Evolutionary conservation across 805 yeast species (phyloP), one percentile per base, ranked within the genome.

Genomic region (Jamesozyma rosinii): DNA sequence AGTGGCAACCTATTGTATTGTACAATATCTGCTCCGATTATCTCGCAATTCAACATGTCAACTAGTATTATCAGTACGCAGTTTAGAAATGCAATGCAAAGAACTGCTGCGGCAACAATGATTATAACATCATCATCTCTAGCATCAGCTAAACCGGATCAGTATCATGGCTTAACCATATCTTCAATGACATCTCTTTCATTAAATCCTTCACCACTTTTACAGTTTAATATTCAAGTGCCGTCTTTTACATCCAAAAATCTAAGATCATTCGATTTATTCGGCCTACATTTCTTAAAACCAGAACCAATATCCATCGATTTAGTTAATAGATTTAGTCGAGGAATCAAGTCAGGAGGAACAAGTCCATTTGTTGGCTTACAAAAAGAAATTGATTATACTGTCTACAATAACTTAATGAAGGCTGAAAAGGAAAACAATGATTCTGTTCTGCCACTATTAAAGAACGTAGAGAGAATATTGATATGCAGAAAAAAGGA

Each of bases 131-230:
- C 77, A 3, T 72, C 79, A 2, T 63, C 70, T 15, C 51, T 41
- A 29, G 55, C 37, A 38, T 54, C 38, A 63, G 32, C 47, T 5
- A 42, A 49, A 6, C 50, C 48, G 27, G 39, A 44, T 1, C 40
- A 34, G 22, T 58, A 57, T 34, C 52, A 64, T 20, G 97, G 97
- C 0, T 77, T 85, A 69, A 87, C 97, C 0, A 67, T 90, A 1
- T 83, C 95, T 2, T 86, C 95, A 1, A 85, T 88, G 36, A 76
- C 86, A 11, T 88, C 97, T 1, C 65, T 90, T 13, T 79, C 95
- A 0, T 74, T 88, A 24, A 69, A 72, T 38, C 96, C 96, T 0
- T 70, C 69, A 13, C 94, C 95, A 1, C 63, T 89, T 42, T 55
- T 90, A 1, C 92, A 86, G 54, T 89, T 90, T 67, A 90, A 90